Percentiles rank a stretch among this genome's conserved stretches.
phyloP scores from a whole-genome alignment of 106 monocot genomes.

The Dendrobium officinale region DNA sequence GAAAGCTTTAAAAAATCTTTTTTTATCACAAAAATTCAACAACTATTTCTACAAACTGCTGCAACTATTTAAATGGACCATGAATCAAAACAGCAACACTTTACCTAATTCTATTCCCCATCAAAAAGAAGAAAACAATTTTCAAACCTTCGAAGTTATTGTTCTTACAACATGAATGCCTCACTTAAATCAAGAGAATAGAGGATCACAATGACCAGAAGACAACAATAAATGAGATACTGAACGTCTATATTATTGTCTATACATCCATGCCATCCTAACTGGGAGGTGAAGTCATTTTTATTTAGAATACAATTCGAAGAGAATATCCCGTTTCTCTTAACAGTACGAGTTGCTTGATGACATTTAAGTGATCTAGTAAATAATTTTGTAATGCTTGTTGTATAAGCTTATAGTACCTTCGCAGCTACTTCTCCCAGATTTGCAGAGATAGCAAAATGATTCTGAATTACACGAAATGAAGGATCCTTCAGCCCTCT shows the following conservation, averaged over 20 bases:
- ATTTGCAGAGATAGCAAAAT: slow-evolving; percentile 80
- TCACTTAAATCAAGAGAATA: not conserved
- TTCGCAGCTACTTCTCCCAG: slow-evolving; percentile 96
- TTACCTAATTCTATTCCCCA: too few relatives aligned
- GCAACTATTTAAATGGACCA: too few relatives aligned
- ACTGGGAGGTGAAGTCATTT: not conserved
- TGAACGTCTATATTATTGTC: not conserved
- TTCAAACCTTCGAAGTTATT: not conserved
- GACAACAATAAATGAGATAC: not conserved
- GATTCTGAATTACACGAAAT: slow-evolving; percentile 94
- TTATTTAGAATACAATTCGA: not conserved
- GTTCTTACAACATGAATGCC: not conserved
- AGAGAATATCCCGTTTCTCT: not conserved
- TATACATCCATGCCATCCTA: not conserved
- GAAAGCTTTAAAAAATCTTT: too few relatives aligned
- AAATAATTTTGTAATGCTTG: not conserved
- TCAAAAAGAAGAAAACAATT: too few relatives aligned
- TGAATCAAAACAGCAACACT: too few relatives aligned
- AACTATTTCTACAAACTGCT: too few relatives aligned
- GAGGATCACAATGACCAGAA: not conserved
- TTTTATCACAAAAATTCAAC: too few relatives aligned
- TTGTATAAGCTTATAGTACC: slow-evolving; percentile 28
- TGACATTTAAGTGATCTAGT: not conserved
- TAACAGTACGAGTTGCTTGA: not conserved
- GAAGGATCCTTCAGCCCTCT: slow-evolving; percentile 89